Base-by-base conservation (phyloP, 306 rosid species). In the Quercus mongolica region DNA sequence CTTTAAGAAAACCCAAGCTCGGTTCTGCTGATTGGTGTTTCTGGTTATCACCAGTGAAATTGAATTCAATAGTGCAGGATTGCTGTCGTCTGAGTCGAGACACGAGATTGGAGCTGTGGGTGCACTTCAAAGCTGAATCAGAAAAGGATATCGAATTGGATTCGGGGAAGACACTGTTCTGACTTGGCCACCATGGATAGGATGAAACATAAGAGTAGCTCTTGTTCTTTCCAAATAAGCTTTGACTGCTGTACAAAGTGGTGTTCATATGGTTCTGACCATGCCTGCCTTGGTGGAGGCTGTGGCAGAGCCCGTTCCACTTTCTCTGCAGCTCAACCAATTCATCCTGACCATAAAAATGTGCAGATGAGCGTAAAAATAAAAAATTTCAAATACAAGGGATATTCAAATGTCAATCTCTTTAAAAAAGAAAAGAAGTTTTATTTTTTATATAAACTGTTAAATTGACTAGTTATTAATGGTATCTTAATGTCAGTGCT, bases 21-120 rank as follows among this genome's bases (percentile, higher is more conserved):
- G 90, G 83, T 64, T 86, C 87, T 79, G 86, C 41, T 41, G 12
- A 68, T 74, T 85, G 84, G 41, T 82, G 75, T 75, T 80, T 84
- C 76, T 74, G 87, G 44, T 46, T 63, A 59, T 79, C 92, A 71
- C 83, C 86, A 57, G 76, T 80, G 74, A 92, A 91, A 71, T 88
- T 93, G 91, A 95, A 95, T 86, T 95, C 97, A 41, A 91, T 92
- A 67, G 90, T 89, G 87, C 89, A 90, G 19, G 99, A 90, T 78
- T 93, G 91, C n/a, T 92, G 94, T 26, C 90, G 83, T 78, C 92
- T 74, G 76, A 91, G 89, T 5, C 80, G 89, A 5, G 92, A 94
- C 38, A 86, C 85, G 18, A 78, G 85, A 79, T 73, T 86, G 74
- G 92, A 72, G 78, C 85, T 78, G 25, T 84, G 74, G 44, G 77